phyloP scores from a whole-genome alignment of 306 rosid genomes.

The Ormosia semicastrata region DNA sequence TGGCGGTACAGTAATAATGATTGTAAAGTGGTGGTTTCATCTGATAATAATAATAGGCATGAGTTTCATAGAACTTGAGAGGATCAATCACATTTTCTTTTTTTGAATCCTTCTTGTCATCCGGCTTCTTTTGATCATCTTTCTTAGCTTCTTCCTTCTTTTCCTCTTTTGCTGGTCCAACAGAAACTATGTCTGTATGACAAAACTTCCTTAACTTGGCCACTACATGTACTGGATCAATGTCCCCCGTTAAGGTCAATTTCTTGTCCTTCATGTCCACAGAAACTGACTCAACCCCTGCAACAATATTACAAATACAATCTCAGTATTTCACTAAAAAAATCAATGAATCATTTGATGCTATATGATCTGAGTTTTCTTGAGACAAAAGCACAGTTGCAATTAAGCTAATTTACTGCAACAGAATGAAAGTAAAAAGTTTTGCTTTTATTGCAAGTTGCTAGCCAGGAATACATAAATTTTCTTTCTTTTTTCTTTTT shows the following conservation, averaged over 20 bases:
- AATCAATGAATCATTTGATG: neutral
- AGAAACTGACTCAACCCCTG: slow-evolving; percentile 56
- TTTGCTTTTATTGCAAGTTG: neutral
- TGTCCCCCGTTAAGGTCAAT: slow-evolving; percentile 52
- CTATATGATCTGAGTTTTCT: neutral
- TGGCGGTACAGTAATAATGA: slow-evolving; percentile 18
- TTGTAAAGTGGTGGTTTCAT: slow-evolving; percentile 23
- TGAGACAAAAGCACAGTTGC: neutral
- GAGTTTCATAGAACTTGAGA: neutral
- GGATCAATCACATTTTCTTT: slow-evolving; percentile 2
- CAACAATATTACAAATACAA: slow-evolving; percentile 2
- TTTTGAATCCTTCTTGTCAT: slow-evolving; percentile 23
- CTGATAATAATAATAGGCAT: slow-evolving; percentile 17
- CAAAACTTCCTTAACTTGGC: slow-evolving; percentile 58
- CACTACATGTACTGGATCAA: slow-evolving; percentile 56
- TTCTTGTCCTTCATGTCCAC: slow-evolving; percentile 62
- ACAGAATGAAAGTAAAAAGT: no score
- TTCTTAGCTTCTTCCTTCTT: slow-evolving; percentile 47
- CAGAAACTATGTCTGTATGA: slow-evolving; percentile 46
- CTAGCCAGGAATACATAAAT: neutral
- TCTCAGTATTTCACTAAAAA: neutral
- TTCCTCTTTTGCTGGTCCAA: slow-evolving; percentile 67
- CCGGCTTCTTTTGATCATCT: slow-evolving; percentile 19
- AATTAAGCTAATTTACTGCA: no score
- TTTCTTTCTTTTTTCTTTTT: neutral